Conservation (phyloP, 1,139 yeast species). For the Saccharomycopsis crataegensis region DNA sequence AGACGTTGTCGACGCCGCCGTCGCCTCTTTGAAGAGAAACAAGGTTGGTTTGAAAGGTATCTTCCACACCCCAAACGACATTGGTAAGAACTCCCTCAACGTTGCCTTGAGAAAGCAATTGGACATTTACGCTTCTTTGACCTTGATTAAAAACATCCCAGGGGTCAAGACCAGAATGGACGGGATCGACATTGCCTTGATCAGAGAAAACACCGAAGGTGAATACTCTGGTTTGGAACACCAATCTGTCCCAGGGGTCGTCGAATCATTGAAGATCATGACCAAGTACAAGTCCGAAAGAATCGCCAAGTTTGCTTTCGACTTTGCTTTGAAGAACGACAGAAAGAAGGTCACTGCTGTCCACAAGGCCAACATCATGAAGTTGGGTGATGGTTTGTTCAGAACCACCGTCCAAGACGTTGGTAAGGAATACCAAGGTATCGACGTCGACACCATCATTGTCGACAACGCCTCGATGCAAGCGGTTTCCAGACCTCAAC, state of each 20-base stretch:
- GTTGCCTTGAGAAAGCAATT: constrained; percentile 95
- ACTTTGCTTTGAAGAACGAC: constrained; percentile 87
- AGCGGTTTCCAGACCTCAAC: constrained; percentile 97
- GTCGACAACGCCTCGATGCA: constrained; percentile 99
- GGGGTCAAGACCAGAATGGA: constrained; percentile 88
- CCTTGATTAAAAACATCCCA: constrained; percentile 86
- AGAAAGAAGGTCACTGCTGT: constrained; percentile 92
- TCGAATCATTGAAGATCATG: constrained; percentile 91
- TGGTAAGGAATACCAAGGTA: constrained; percentile 84
- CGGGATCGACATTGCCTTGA: constrained; percentile 86
- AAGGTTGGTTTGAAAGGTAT: constrained; percentile 96
- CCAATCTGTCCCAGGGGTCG: constrained; percentile 96
- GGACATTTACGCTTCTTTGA: constrained; percentile 91
- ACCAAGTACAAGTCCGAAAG: constrained; percentile 94
- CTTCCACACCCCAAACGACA: constrained; percentile 80
- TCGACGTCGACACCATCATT: constrained; percentile 84
- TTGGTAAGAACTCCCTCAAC: constrained; percentile 77
- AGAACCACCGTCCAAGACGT: constrained; percentile 89
- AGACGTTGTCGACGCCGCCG: constrained; percentile 69
- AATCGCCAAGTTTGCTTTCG: constrained; percentile 95
- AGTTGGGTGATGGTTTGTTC: constrained; percentile 96
- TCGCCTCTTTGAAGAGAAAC: constrained; percentile 88
- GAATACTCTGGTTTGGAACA: constrained; percentile 98
- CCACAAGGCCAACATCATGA: constrained; percentile 99
- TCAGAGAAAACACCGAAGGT: constrained; percentile 97